Evolutionary conservation across 1,139 yeast genomes (phyloP).

Genomic region (Suhomyces chickasaworum): DNA sequence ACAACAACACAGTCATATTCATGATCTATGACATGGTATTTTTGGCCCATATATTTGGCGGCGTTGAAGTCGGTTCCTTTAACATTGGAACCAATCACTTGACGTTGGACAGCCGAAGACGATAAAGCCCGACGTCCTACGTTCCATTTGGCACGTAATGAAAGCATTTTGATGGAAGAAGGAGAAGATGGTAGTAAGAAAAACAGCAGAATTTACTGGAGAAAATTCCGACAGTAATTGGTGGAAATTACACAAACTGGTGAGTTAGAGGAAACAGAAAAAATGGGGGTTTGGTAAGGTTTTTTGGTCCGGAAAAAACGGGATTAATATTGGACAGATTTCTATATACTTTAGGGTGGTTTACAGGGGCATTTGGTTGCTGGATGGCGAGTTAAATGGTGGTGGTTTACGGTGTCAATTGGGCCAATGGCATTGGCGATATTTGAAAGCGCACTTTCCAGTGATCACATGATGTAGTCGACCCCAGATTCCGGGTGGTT

Average conservation of each 20-base stretch:
- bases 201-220: conserved; percentile 5
- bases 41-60: conserved; percentile 54
- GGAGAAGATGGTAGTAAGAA: conserved; percentile 4
- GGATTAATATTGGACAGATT: background rate
- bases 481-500: conserved; percentile 6
- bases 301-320: background rate
- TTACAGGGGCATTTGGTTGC: background rate
- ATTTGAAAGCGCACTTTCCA: conserved; percentile 8
- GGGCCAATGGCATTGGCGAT: conserved; percentile 8
- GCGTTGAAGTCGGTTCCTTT: conserved; percentile 52
- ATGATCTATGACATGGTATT: conserved; percentile 92
- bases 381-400: background rate
- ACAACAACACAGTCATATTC: conserved; percentile 97
- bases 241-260: conserved; percentile 10
- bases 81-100: conserved; percentile 46
- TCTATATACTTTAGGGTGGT: background rate
- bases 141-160: conserved; percentile 17
- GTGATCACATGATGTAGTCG: conserved; percentile 1
- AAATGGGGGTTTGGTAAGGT: background rate
- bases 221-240: conserved; percentile 6
- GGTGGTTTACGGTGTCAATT: background rate
- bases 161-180: conserved; percentile 16
- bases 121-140: conserved; percentile 27
- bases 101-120: conserved; percentile 30
- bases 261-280: background rate